Base-by-base conservation (phyloP, 768 basidiomycete genomes). In the Boletus pseudo-olivaceus region DNA sequence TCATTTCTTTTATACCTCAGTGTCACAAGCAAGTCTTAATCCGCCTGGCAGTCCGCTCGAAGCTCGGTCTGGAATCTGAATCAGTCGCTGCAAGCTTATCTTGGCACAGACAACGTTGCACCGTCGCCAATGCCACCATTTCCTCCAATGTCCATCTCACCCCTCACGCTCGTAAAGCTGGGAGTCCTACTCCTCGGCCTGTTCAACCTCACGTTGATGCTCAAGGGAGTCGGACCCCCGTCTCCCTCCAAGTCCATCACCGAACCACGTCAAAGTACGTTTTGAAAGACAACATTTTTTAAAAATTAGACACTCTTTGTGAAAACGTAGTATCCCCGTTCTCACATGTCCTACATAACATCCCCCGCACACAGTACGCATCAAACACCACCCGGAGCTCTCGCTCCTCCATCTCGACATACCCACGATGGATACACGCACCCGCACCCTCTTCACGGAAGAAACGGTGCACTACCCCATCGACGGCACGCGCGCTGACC, bases 381-480 rank as follows among this genome's bases (percentile, higher is more conserved):
- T 66, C 37, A 32, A 45, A 0, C 38, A 46, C 35, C 20, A 54
- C 19, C 58, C 56, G 7, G 30, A 49, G 2, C 42, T 67, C 11
- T 20, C 12, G 3, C 50, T 67, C 7, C 49, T 61, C 43, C 65
- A 64, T 2, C 56, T 65, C 45, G 54, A 61, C 56, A 19, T 39
- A 7, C 60, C 44, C 26, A 26, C 4, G 35, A n/a, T 19, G 17
- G n/a, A 19, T 10, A 12, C 38, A 11, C 51, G 47, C 10, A 44
- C 32, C 5, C 51, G 47, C 10, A 44, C 32, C 5, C 57, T 67
- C 56, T 7, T 67, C 53, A 59, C 58, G 7, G 66, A 67, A 33
- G 66, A 68, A 34, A 61, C 63, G 9, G 53, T 34, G 11, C 65
- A 68, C 44, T 66, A 68, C 50, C 54, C 66, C 5, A 7, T 57